Conservation (phyloP, 2,329 filamentous ascomycete genomes). For the Calonectria pteridis region DNA sequence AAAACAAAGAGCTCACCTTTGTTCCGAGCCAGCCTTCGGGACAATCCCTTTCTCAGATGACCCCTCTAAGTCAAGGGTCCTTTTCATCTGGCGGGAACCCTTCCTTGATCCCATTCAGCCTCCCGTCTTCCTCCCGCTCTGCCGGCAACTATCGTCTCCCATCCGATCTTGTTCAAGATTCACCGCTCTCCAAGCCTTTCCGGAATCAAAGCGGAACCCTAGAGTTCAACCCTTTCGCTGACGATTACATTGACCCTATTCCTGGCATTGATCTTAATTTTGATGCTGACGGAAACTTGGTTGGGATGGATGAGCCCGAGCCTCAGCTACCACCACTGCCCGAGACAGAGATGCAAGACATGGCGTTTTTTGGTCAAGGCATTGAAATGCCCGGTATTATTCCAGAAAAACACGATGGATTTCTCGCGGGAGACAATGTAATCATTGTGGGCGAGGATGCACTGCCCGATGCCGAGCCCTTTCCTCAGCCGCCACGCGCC, state of each 20-base stretch:
- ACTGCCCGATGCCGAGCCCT: constrained; percentile 53
- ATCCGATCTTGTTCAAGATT: constrained; percentile 50
- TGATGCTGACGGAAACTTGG: constrained; percentile 64
- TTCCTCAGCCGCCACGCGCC: constrained; percentile 43
- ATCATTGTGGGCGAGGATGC: constrained; percentile 54
- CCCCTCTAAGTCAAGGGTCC: constrained; percentile 53
- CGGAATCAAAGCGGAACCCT: constrained; percentile 34
- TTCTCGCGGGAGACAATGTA: constrained; percentile 48
- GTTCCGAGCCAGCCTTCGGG: constrained; percentile 53
- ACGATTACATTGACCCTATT: constrained; percentile 54
- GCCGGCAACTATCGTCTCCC: constrained; percentile 48
- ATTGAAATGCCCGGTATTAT: constrained; percentile 23
- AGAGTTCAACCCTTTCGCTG: constrained; percentile 50
- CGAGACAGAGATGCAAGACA: constrained; percentile 27
- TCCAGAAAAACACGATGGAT: neutral
- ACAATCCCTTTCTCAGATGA: constrained; percentile 59
- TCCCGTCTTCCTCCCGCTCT: constrained; percentile 53
- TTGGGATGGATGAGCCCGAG: constrained; percentile 53
- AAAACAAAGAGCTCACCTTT: constrained; percentile 48
- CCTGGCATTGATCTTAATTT: constrained; percentile 62
- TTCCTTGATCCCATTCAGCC: constrained; percentile 47
- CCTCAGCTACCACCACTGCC: constrained; percentile 59
- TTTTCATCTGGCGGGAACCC: constrained; percentile 46
- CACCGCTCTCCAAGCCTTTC: constrained; percentile 43
- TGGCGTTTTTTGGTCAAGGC: constrained; percentile 26